These are phyloP conservation scores for Salpingoeca rosetta DNA, from an alignment of 78 protist species.

Conservation along the genomic window DNA sequence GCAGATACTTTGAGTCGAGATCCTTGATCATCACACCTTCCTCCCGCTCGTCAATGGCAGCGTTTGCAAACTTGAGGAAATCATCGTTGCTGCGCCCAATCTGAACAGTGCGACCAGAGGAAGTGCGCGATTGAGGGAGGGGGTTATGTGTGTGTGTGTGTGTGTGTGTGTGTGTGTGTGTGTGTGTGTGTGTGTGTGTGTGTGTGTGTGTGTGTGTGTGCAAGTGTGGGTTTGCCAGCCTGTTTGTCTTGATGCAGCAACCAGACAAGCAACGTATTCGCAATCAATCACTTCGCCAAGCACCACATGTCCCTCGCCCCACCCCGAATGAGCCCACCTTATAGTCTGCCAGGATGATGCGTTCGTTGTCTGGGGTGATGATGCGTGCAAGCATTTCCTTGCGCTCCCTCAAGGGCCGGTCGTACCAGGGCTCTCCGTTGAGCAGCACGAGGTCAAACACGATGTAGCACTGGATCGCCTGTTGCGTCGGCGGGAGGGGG, in stretches of 20 bases:
- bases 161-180: not conserved
- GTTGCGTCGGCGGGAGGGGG: not conserved
- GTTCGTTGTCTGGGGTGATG: not conserved
- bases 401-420: slow-evolving; percentile 38
- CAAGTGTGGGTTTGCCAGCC: not conserved
- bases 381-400: not conserved
- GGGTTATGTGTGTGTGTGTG: not conserved
- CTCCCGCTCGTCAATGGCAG: slow-evolving; percentile 15
- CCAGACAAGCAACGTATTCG: not conserved
- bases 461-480: not conserved
- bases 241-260: not conserved
- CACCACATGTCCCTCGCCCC: no score
- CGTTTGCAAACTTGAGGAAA: slow-evolving; percentile 27
- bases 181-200: not conserved
- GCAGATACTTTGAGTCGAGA: slow-evolving; percentile 32
- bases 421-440: slow-evolving; percentile 27
- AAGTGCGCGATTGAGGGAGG: no score
- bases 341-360: not conserved
- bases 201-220: not conserved
- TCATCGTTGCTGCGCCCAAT: slow-evolving; percentile 1
- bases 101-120: not conserved
- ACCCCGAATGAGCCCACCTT: not conserved
- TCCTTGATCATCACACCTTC: slow-evolving; percentile 75
- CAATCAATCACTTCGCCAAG: no score
- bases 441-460: slow-evolving; percentile 69